phyloP scores from a whole-genome alignment of 805 yeast genomes.

The Yamadazyma nakazawae region DNA sequence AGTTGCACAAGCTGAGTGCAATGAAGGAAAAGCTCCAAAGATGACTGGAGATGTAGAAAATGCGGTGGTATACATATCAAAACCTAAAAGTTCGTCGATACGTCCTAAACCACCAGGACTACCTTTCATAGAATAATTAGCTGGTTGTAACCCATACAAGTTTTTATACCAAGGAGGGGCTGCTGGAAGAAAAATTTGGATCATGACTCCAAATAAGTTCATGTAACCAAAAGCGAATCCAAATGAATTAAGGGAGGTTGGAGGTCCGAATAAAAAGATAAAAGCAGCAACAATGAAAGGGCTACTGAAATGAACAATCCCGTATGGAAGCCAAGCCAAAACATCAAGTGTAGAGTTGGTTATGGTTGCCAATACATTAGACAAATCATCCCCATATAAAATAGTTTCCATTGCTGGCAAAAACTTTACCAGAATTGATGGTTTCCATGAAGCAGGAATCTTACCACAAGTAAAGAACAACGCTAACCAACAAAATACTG shows the following conservation, averaged over 20 bases:
- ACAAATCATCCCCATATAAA: constrained; percentile 84
- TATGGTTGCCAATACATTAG: constrained; percentile 75
- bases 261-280: constrained; percentile 87
- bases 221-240: constrained; percentile 94
- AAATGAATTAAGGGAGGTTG: constrained; percentile 75
- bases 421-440: constrained; percentile 84
- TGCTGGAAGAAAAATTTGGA: constrained; percentile 82
- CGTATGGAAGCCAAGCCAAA: constrained; percentile 95
- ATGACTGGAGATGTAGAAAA: constrained; percentile 87
- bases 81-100: constrained; percentile 73
- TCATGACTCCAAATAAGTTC: constrained; percentile 81
- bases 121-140: constrained; percentile 87
- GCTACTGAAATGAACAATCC: constrained; percentile 82
- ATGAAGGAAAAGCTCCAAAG: constrained; percentile 84
- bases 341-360: constrained; percentile 66
- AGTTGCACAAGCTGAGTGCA: constrained; percentile 92
- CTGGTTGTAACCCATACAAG: constrained; percentile 81
- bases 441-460: constrained; percentile 72
- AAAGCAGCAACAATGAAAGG: constrained; percentile 84
- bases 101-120: constrained; percentile 94
- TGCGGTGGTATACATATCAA: constrained; percentile 78
- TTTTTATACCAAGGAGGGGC: constrained; percentile 98
- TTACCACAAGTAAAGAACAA: constrained; percentile 74
- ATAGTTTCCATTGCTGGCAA: constrained; percentile 91
- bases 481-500: constrained; percentile 82